Conservation (phyloP, 116 monocot genomes). For the Dioscorea cayenensis region DNA sequence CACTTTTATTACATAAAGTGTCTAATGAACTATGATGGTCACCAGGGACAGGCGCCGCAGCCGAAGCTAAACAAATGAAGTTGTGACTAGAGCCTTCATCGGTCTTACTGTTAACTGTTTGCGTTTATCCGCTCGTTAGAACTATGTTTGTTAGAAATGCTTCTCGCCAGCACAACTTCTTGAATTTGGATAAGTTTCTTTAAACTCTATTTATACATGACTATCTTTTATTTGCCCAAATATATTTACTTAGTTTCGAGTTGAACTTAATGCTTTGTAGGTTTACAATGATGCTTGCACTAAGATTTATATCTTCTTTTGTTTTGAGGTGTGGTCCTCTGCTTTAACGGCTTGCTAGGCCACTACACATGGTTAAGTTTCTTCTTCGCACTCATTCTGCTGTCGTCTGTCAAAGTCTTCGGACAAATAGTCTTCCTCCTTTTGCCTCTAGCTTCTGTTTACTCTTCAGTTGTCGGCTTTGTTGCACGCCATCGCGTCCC, state of each 20-base stretch:
- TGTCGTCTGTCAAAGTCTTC: constrained; percentile 18
- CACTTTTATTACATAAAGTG: neutral
- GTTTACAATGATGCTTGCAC: constrained; percentile 11
- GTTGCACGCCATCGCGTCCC: neutral
- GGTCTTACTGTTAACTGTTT: constrained; percentile 5
- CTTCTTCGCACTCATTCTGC: constrained; percentile 19
- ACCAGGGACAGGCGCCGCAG: constrained; percentile 41
- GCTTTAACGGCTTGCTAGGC: constrained; percentile 31
- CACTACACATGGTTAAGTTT: constrained; percentile 23
- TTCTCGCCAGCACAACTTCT: constrained; percentile 21
- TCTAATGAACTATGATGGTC: neutral
- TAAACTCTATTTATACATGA: constrained; percentile 25
- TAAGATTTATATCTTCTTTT: constrained; percentile 40
- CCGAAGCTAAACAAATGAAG: constrained; percentile 38
- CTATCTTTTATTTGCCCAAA: neutral
- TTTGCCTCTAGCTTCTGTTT: neutral
- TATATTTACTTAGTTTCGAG: neutral
- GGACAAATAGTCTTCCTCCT: neutral
- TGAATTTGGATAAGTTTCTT: constrained; percentile 51
- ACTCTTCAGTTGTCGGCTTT: neutral
- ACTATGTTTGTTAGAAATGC: constrained; percentile 21
- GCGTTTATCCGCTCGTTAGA: constrained; percentile 14
- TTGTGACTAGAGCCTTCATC: neutral
- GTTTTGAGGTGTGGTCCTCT: constrained; percentile 39
- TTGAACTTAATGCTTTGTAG: neutral